phyloP scores from a whole-genome alignment of 202 grass and related monocot species.

The Schoenoplectus triqueter region DNA sequence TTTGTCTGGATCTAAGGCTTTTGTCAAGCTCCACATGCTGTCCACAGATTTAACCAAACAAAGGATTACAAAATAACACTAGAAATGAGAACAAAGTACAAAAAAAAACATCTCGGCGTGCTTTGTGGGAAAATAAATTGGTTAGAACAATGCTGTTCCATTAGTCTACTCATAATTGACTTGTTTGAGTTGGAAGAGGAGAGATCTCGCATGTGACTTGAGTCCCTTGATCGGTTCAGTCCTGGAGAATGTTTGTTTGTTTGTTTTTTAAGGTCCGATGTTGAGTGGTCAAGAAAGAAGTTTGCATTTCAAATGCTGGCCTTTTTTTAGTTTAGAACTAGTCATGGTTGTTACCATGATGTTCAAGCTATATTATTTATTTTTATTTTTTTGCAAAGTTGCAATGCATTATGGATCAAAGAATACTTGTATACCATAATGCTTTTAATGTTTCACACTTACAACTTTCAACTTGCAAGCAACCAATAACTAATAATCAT shows the following conservation, averaged over 20 bases:
- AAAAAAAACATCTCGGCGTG: neutral
- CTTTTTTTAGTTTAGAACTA: too few species aligned
- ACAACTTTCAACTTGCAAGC: too few species aligned
- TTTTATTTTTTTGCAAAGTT: too few species aligned
- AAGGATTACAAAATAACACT: neutral
- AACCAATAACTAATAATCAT: too few species aligned
- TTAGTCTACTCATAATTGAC: neutral
- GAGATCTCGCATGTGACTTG: too few species aligned
- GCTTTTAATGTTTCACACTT: too few species aligned
- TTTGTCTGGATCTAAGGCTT: constrained; percentile 20
- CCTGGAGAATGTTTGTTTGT: neutral
- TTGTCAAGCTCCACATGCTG: neutral
- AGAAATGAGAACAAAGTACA: neutral
- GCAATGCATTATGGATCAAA: too few species aligned
- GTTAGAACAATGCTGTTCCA: neutral
- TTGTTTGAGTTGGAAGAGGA: too few species aligned
- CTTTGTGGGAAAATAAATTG: constrained; percentile 1
- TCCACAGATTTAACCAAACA: constrained; percentile 18
- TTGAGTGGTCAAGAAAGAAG: neutral
- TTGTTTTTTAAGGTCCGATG: neutral
- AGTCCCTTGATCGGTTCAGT: neutral
- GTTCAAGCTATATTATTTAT: too few species aligned
- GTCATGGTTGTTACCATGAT: too few species aligned
- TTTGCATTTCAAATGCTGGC: neutral
- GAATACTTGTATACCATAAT: too few species aligned